phyloP scores from a whole-genome alignment of 2,329 filamentous ascomycete genomes.

The Lachnellula cervina region DNA sequence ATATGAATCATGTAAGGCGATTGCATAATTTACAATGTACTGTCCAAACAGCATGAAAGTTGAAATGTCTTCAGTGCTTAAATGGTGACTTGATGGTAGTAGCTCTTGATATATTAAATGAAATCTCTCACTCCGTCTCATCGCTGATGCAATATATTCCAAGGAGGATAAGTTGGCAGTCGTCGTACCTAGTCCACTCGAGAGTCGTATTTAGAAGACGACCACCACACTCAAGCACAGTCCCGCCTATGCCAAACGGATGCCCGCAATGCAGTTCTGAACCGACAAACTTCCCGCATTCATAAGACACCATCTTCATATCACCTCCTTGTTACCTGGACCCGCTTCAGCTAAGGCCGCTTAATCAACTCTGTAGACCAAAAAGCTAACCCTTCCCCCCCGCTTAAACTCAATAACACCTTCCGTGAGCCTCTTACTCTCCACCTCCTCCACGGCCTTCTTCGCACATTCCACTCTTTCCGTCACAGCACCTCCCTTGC shows the following conservation, averaged over 20 bases:
- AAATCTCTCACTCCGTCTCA: no score
- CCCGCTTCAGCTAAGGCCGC: no score
- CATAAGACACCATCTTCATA: no score
- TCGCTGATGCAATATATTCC: no score
- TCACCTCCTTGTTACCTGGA: no score
- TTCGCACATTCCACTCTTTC: constrained; percentile 10
- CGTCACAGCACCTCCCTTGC: neutral
- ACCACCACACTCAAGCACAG: no score
- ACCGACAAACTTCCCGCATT: no score
- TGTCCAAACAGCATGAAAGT: neutral
- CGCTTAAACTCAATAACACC: constrained; percentile 17
- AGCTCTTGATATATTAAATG: neutral
- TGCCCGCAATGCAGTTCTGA: no score
- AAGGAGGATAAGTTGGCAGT: no score
- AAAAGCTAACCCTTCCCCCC: constrained; percentile 19
- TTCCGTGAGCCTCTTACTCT: constrained; percentile 17
- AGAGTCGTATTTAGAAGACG: no score
- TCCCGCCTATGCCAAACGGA: no score
- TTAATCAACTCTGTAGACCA: constrained; percentile 27
- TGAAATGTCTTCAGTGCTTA: neutral
- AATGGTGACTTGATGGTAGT: neutral
- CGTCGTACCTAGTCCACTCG: no score
- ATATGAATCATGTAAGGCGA: neutral
- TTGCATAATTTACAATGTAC: neutral
- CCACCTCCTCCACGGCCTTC: constrained; percentile 17